These are phyloP conservation scores for Alternaria longipes DNA, from an alignment of 2,329 filamentous ascomycete genomes.

Conservation along the genomic window DNA sequence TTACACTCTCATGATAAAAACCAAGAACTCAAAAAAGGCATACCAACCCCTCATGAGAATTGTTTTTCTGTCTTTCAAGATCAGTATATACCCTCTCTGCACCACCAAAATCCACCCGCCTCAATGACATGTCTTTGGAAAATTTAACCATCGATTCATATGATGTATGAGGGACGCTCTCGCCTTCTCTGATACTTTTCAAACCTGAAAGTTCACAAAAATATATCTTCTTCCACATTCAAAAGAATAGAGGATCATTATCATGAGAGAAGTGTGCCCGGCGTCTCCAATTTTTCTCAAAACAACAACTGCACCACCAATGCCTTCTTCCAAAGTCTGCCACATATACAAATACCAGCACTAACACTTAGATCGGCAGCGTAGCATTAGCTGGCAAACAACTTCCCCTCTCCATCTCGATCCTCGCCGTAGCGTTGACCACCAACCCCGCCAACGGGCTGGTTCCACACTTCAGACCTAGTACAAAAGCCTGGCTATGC, in stretches of 20 bases:
- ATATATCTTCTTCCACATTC: too few species aligned
- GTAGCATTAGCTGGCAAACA: slow-evolving; percentile 32
- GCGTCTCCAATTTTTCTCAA: background rate
- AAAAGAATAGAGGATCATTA: too few species aligned
- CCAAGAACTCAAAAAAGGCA: background rate
- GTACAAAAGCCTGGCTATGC: slow-evolving; percentile 28
- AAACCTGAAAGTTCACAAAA: too few species aligned
- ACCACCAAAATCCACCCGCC: too few species aligned
- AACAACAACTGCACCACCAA: rapidly evolving
- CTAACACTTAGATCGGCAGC: slow-evolving; percentile 16
- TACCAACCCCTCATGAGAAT: too few species aligned
- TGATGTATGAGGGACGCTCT: too few species aligned
- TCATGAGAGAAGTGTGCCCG: background rate
- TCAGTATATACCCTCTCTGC: background rate
- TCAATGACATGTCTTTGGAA: too few species aligned
- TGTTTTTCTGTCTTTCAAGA: background rate
- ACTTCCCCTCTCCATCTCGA: slow-evolving; percentile 24
- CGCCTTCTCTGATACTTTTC: too few species aligned
- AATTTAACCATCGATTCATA: too few species aligned
- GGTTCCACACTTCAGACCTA: slow-evolving; percentile 34
- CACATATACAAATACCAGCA: background rate
- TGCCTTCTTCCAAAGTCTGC: too few species aligned
- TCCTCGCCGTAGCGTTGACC: slow-evolving; percentile 32
- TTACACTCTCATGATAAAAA: too few species aligned
- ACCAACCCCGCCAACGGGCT: slow-evolving; percentile 29